Evolutionary conservation across 108 stramenopile genomes (phyloP).

Genomic region (Cylindrotheca fusiformis): DNA sequence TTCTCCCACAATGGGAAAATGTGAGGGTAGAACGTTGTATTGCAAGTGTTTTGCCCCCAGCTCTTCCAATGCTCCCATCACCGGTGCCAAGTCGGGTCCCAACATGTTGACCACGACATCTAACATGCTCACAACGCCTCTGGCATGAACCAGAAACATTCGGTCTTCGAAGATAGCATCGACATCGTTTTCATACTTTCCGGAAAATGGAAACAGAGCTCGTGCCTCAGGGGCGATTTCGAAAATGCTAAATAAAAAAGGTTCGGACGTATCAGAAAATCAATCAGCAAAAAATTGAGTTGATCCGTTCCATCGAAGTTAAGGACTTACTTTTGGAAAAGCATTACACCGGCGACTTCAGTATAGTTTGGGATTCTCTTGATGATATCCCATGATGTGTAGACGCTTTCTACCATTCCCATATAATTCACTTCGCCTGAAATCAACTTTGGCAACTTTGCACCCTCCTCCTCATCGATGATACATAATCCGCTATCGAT

Average conservation of each 20-base stretch:
- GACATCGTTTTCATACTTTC: constrained; percentile 1
- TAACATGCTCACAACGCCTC: constrained; percentile 21
- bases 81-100: constrained; percentile 23
- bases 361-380: constrained; percentile 31
- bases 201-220: constrained; percentile 13
- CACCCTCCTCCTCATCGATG: too few relatives aligned
- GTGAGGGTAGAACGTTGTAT: constrained; percentile 28
- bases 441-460: not conserved
- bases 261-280: not conserved
- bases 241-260: constrained; percentile 7
- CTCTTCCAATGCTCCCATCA: constrained; percentile 2
- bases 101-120: constrained; percentile 17
- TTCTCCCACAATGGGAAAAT: constrained; percentile 37
- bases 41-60: constrained; percentile 22
- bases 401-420: constrained; percentile 12
- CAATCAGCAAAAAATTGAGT: not conserved
- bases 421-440: not conserved
- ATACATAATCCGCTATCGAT: constrained; percentile 4
- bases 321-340: constrained; percentile 23
- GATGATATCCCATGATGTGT: constrained; percentile 5
- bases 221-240: constrained; percentile 26
- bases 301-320: not conserved
- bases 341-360: constrained; percentile 29
- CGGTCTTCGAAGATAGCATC: constrained; percentile 17
- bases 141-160: constrained; percentile 26